These are phyloP conservation scores for Dendrobium catenatum DNA, from an alignment of 106 monocot genomes.

Conservation along the genomic window DNA sequence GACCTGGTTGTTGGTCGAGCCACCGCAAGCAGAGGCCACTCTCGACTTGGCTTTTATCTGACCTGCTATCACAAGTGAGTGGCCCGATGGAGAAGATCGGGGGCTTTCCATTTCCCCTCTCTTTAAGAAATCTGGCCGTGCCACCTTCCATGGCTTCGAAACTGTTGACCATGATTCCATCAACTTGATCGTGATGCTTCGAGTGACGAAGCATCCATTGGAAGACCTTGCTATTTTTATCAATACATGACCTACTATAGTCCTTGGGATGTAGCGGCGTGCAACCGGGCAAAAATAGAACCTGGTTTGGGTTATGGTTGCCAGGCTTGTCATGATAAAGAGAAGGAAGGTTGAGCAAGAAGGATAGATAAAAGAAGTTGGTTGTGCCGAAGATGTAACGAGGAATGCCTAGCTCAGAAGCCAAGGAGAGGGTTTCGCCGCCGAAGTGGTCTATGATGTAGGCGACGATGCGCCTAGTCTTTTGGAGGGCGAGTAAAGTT, in stretches of 20 bases:
- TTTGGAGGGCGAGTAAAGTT: not conserved
- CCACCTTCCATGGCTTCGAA: conserved; percentile 10
- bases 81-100: conserved; percentile 16
- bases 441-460: conserved; percentile 28
- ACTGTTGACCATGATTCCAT: conserved; percentile 19
- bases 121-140: not conserved
- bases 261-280: not conserved
- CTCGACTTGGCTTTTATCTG: not conserved
- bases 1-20: conserved; percentile 17
- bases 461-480: conserved; percentile 4
- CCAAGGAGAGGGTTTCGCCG: conserved; percentile 8
- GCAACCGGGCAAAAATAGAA: not conserved
- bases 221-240: not conserved
- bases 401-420: conserved; percentile 14
- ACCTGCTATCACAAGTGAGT: not conserved
- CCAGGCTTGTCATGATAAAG: not conserved
- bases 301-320: not conserved
- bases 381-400: conserved; percentile 23
- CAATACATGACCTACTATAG: not conserved
- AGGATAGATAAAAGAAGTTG: conserved; percentile 8
- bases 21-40: not conserved
- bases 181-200: not conserved
- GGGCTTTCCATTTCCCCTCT: not conserved
- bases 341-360: conserved; percentile 12
- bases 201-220: not conserved